A percentile compares a stretch with the other conserved stretches of the same genome.
Conservation (phyloP, 164 flowering plant genomes). For the Dillenia turbinata region DNA sequence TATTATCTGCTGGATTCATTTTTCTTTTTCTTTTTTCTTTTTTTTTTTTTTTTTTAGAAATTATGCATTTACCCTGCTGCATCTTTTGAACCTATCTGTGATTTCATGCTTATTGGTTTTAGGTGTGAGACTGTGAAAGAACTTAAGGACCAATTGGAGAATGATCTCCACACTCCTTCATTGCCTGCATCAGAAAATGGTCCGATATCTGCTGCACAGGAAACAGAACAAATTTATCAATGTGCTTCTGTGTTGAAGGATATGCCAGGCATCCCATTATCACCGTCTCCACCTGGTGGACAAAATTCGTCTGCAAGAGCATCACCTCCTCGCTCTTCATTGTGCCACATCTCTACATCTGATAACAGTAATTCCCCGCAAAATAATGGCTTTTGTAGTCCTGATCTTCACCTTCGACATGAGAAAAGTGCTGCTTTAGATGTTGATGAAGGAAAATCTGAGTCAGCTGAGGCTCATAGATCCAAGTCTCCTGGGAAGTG, state of each 20-base stretch:
- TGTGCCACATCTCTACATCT: conserved; percentile 25
- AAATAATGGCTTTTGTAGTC: conserved; percentile 36
- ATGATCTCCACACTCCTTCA: conserved; percentile 14
- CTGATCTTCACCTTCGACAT: conserved; percentile 21
- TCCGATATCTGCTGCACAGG: conserved; percentile 23
- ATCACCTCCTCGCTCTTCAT: conserved; percentile 28
- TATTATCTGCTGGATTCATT: background rate
- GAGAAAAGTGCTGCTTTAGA: conserved; percentile 22
- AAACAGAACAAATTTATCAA: conserved; percentile 16
- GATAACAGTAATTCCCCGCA: conserved; percentile 27
- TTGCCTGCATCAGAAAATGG: conserved; percentile 23
- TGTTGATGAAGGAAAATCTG: conserved; percentile 27
- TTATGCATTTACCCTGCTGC: background rate
- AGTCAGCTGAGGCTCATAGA: conserved; percentile 13
- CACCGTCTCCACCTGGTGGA: conserved; percentile 27
- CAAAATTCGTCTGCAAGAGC: conserved; percentile 27
- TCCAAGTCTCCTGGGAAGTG: conserved; percentile 30
- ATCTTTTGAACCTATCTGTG: background rate
- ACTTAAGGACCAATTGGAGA: conserved; percentile 11
- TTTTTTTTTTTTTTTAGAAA: background rate
- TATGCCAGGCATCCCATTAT: conserved; percentile 23
- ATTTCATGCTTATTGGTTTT: conserved; percentile 8
- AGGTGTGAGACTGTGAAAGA: conserved; percentile 40
- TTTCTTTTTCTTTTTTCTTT: background rate
- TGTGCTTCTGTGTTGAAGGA: conserved; percentile 25